Evolutionary conservation across 257 asterid species (phyloP), one percentile per base, ranked within the genome.

Genomic region (Solanum lycopersicoides): DNA sequence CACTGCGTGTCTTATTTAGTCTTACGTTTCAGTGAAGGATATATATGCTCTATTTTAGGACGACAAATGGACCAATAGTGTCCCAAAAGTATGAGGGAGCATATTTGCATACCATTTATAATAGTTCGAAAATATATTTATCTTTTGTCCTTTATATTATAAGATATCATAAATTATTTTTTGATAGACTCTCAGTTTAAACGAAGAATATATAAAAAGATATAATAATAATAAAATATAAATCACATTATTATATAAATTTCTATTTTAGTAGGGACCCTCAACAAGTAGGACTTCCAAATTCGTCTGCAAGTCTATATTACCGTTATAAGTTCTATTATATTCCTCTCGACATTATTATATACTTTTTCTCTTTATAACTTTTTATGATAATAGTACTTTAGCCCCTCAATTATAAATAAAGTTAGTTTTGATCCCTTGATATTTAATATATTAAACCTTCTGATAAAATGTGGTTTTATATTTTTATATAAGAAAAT

Each of bases 291-390:
- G 53, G 79, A 65, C 86, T 85, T 86, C 93, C 87, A 89, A 91
- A 71, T 85, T 87, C 87, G 89, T 37, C 89, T 72, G 85, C 95
- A 88, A 23, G 21, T n/a, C 83, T 90, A 94, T 92, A 91, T 95
- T 92, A 96, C 99, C 99, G 98, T 96, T 96, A 68, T 89, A 88
- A 87, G 85, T 74, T 53, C 1, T 23, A 37, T 74, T 73, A 20
- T 73, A 73, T 35, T 73, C 80, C 47, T 73, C 28, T 10, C 1
- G 12, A 73, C 47, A 35, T 73, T 73, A 73, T 73, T 73, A 37
- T 73, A 73, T 72, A 9, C 79, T 4, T 72, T 72, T 71, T 35
- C 45, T 34, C 30, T 37, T 37, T 37, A 6, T 73, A 35, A 35
- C 82, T 73, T 37, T 72, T 37, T 18, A 12, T 1, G 14, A 72